phyloP scores from a whole-genome alignment of 805 yeast species.

The Metschnikowia colocasiae region DNA sequence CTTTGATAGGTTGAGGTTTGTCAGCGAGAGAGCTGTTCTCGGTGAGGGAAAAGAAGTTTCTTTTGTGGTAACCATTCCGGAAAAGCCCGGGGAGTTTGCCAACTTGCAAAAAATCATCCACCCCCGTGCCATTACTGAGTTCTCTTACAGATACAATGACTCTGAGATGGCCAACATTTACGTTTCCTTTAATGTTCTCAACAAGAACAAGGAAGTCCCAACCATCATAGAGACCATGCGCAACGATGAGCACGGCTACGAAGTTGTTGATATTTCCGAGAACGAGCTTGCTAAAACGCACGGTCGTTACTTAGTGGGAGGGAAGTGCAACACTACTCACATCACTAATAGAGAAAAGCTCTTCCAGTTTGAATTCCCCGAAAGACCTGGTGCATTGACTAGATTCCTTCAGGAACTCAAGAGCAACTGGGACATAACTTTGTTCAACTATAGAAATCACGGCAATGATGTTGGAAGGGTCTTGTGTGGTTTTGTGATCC shows the following conservation, averaged over 20 bases:
- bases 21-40: slow-evolving; percentile 94
- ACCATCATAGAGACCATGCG: slow-evolving; percentile 58
- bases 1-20: slow-evolving; percentile 92
- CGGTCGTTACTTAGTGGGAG: slow-evolving; percentile 95
- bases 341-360: slow-evolving; percentile 69
- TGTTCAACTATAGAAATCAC: slow-evolving; percentile 95
- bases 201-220: slow-evolving; percentile 68
- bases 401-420: slow-evolving; percentile 71
- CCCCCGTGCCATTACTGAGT: slow-evolving; percentile 92
- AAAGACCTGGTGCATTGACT: slow-evolving; percentile 90
- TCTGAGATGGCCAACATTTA: slow-evolving; percentile 67
- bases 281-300: slow-evolving; percentile 95
- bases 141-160: slow-evolving; percentile 75
- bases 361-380: slow-evolving; percentile 91
- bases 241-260: slow-evolving; percentile 56
- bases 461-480: slow-evolving; percentile 95
- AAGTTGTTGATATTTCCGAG: slow-evolving; percentile 79
- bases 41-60: slow-evolving; percentile 98
- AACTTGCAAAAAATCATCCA: slow-evolving; percentile 71
- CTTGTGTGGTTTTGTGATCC: slow-evolving; percentile 84
- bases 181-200: slow-evolving; percentile 80
- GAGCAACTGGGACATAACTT: slow-evolving; percentile 83
- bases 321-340: slow-evolving; percentile 51
- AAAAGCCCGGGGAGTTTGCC: slow-evolving; percentile 84
- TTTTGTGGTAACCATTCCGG: slow-evolving; percentile 86